Evolutionary conservation across 2,329 filamentous ascomycete species (phyloP).

Genomic region (Dactylonectria estremocensis): DNA sequence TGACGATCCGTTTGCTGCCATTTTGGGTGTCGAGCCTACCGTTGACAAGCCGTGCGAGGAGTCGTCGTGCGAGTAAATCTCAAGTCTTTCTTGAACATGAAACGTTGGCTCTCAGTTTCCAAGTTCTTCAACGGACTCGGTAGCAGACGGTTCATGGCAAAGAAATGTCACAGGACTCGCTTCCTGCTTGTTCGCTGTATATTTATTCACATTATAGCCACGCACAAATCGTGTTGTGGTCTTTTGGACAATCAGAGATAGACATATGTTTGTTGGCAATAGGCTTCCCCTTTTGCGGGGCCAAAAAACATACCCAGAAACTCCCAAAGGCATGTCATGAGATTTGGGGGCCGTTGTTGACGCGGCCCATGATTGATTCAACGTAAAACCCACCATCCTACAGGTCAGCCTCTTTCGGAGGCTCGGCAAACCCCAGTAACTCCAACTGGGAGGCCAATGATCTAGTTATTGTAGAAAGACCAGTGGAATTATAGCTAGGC

Average conservation of each 20-base stretch:
- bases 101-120: no score
- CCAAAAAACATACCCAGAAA: not conserved
- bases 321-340: not conserved
- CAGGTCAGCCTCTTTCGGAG: not conserved
- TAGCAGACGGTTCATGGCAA: no score
- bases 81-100: no score
- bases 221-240: not conserved
- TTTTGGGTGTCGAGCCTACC: slow-evolving; percentile 46
- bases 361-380: not conserved
- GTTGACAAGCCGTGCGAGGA: slow-evolving; percentile 38
- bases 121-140: no score
- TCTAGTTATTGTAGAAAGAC: not conserved
- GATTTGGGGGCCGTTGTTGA: not conserved
- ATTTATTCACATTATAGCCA: not conserved
- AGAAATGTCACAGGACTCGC: not conserved
- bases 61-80: not conserved
- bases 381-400: not conserved
- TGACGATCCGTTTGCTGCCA: slow-evolving; percentile 50
- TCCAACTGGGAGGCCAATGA: not conserved
- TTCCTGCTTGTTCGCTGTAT: not conserved
- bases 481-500: not conserved
- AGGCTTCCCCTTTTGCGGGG: not conserved
- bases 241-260: not conserved
- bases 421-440: not conserved
- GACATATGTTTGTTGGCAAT: not conserved